Evolutionary conservation across 1,139 yeast species (phyloP).

Genomic region (Saccharomycopsis phalli): DNA sequence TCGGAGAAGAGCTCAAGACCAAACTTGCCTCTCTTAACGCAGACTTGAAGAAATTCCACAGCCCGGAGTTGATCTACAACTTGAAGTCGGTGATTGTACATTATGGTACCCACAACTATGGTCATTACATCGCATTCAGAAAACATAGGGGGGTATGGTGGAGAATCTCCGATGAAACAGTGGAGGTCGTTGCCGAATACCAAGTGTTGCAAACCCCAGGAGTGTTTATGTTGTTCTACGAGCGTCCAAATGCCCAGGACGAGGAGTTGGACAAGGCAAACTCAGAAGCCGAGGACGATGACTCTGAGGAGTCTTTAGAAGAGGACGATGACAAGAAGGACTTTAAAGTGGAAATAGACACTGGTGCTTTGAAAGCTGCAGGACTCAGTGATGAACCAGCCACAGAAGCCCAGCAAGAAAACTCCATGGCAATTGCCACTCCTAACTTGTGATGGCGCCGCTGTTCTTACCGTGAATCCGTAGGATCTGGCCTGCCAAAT

Average conservation of each 20-base stretch:
- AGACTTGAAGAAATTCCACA: slow-evolving; percentile 8
- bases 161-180: slow-evolving; percentile 88
- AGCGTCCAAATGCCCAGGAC: slow-evolving; percentile 39
- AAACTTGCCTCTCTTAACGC: slow-evolving; percentile 9
- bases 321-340: neutral
- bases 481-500: slow-evolving; percentile 63
- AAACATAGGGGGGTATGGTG: slow-evolving; percentile 82
- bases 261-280: slow-evolving; percentile 14
- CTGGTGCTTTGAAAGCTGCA: slow-evolving; percentile 72
- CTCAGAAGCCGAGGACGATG: slow-evolving; percentile 8
- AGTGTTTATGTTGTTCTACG: slow-evolving; percentile 88
- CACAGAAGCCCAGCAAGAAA: neutral
- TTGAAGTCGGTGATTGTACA: slow-evolving; percentile 83
- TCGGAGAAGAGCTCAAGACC: slow-evolving; percentile 6
- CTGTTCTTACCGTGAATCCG: slow-evolving; percentile 27
- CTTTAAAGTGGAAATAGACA: slow-evolving; percentile 35
- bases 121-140: slow-evolving; percentile 86
- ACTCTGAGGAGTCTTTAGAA: slow-evolving; percentile 5
- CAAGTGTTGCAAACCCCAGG: slow-evolving; percentile 81
- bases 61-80: slow-evolving; percentile 39
- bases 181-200: slow-evolving; percentile 65
- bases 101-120: slow-evolving; percentile 90
- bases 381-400: neutral
- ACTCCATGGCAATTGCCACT: slow-evolving; percentile 11
- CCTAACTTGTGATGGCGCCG: slow-evolving; percentile 7